Base-by-base conservation (phyloP, 768 basidiomycete species). In the Boletus huronensis region DNA sequence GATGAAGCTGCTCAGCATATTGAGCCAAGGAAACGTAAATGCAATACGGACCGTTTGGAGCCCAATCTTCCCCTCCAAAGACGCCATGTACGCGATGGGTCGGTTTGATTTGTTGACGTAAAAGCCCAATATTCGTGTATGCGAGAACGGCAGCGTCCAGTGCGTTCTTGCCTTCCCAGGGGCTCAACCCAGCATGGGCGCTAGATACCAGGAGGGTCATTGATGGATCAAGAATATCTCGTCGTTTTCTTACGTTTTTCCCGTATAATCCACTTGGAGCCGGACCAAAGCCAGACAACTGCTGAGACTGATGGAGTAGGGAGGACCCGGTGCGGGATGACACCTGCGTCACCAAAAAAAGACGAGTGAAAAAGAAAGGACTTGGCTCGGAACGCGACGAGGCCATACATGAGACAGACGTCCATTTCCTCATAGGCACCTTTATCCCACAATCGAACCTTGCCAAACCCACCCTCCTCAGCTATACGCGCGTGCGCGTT, bases 91-190 rank as follows among this genome's bases (percentile, higher is more conserved):
- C 81, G 36, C 91, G 84, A 58, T 87, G 82, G 0, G 84, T 83
- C 0, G 93, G 89, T 50, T 79, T 77, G 16, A 91, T 76, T 62
- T 94, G 93, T 68, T 95, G 93, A 16, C 93, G 82, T 25, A 94
- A 76, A 7, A 84, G 82, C 0, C 88, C 84, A 26, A 94, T 83
- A 50, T 84, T 88, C 46, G 80, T 87, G 65, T 94, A 93, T 4
- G 88, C 87, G 3, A 91, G 76, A 5, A 93, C 87, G n/a, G 90
- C 90, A 0, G 93, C 93, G 64, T 95, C 92, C 13, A 93, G 70
- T 1, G 91, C 85, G 58, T 93, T 93, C 55, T 76, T 78, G 2
- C 90, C 91, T 67, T 92, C 87, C 90, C 91, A 93, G 23, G 90
- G 91, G 21, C 85, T 86, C 26, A 88, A 73, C 1, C 83, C 84